Conservation (phyloP, 2,329 filamentous ascomycete genomes). For the Cladosporium sp. region DNA sequence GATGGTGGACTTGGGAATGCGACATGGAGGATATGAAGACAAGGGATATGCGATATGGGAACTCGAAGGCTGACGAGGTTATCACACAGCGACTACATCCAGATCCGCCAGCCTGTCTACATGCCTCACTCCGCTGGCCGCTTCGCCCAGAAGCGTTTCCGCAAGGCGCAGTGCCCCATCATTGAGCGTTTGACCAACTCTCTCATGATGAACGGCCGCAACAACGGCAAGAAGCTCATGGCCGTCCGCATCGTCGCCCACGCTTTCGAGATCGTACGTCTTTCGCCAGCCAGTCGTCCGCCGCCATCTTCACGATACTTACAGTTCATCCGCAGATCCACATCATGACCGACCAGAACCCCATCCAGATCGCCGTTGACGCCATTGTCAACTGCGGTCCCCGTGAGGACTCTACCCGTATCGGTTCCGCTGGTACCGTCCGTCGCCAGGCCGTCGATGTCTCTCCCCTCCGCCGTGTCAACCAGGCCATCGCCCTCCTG, state of each 20-base stretch:
- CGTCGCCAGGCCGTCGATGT: slow-evolving; percentile 99
- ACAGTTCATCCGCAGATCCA: slow-evolving; percentile 64
- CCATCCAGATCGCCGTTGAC: slow-evolving; percentile 98
- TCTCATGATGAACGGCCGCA: slow-evolving; percentile 99
- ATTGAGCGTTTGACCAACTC: slow-evolving; percentile 99
- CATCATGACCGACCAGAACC: slow-evolving; percentile 99
- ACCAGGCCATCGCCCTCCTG: slow-evolving; percentile 98
- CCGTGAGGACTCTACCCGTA: slow-evolving; percentile 99
- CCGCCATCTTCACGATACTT: slow-evolving; percentile 5
- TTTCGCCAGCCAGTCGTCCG: slow-evolving; percentile 10
- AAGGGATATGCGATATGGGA: slow-evolving; percentile 5
- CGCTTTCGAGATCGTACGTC: slow-evolving; percentile 97
- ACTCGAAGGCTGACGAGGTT: slow-evolving; percentile 12
- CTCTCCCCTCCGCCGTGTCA: slow-evolving; percentile 97
- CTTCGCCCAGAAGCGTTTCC: slow-evolving; percentile 99
- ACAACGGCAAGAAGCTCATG: slow-evolving; percentile 99
- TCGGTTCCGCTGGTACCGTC: slow-evolving; percentile 98
- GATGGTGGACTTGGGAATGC: slow-evolving; percentile 2
- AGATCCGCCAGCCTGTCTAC: slow-evolving; percentile 98
- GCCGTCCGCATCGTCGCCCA: slow-evolving; percentile 98
- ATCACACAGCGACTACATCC: slow-evolving; percentile 86
- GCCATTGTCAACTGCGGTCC: slow-evolving; percentile 99
- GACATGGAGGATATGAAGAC: slow-evolving; percentile 1
- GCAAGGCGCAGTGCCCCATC: slow-evolving; percentile 99
- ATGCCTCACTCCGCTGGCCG: slow-evolving; percentile 97